Conservation (phyloP, 2,329 filamentous ascomycete species). For the Lecanicillium sp. region DNA sequence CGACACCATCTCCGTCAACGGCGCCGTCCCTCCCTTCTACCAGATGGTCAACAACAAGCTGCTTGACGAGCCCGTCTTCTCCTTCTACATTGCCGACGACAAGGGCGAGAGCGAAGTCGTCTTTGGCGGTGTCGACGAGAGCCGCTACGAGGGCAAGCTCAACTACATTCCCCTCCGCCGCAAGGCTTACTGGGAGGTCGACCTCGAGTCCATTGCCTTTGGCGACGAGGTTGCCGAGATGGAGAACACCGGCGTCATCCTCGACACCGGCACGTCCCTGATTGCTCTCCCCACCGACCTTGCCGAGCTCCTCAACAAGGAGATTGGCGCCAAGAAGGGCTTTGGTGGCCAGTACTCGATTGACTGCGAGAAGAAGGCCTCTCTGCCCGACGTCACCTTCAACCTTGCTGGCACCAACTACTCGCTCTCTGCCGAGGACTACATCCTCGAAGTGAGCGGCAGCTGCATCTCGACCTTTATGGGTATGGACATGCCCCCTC, state of each 20-base stretch:
- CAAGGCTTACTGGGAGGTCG: conserved; percentile 99
- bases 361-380: conserved; percentile 77
- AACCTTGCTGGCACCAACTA: conserved; percentile 88
- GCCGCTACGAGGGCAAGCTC: conserved; percentile 76
- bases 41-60: conserved; percentile 86
- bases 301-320: conserved; percentile 92
- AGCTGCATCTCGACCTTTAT: conserved; percentile 97
- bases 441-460: conserved; percentile 91
- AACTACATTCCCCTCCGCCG: conserved; percentile 90
- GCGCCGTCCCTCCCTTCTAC: conserved; percentile 93
- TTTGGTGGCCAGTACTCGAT: conserved; percentile 96
- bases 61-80: conserved; percentile 86
- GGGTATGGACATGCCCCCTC: conserved; percentile 88
- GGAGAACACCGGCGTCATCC: conserved; percentile 90
- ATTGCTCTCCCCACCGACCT: conserved; percentile 88
- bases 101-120: conserved; percentile 75
- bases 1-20: conserved; percentile 94
- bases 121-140: conserved; percentile 82
- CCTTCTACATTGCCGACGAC: conserved; percentile 82
- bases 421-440: conserved; percentile 80
- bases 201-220: conserved; percentile 85
- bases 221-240: conserved; percentile 81
- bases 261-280: conserved; percentile 96
- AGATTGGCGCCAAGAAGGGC: conserved; percentile 96
- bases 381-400: conserved; percentile 86